phyloP scores from a whole-genome alignment of 2,329 filamentous ascomycete species.

The Hypocreales sp. region DNA sequence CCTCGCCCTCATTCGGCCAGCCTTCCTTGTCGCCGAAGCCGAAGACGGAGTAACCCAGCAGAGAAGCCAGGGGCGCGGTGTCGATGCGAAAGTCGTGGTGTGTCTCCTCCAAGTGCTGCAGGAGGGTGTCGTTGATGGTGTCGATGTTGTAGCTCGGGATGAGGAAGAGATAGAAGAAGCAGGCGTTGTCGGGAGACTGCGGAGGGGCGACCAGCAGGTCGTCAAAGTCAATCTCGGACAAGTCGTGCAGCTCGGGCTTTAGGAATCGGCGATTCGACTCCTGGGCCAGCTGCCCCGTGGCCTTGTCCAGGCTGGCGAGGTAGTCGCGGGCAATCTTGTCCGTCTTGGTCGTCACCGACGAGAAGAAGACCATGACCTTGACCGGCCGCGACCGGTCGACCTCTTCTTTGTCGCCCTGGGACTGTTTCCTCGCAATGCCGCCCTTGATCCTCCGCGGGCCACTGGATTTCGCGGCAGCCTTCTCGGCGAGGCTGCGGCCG shows the following conservation, averaged over 20 bases:
- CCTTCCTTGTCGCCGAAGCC: constrained; percentile 83
- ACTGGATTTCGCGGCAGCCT: constrained; percentile 13
- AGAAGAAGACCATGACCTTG: constrained; percentile 74
- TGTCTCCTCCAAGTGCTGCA: constrained; percentile 78
- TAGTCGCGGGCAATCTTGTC: constrained; percentile 56
- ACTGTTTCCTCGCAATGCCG: constrained; percentile 17
- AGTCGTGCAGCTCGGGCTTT: constrained; percentile 53
- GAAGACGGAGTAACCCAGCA: constrained; percentile 86
- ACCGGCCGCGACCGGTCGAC: constrained; percentile 29
- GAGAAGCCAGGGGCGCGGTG: constrained; percentile 58
- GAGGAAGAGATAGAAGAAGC: constrained; percentile 70
- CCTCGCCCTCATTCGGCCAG: constrained; percentile 82
- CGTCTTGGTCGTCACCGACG: constrained; percentile 73
- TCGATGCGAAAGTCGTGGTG: constrained; percentile 96
- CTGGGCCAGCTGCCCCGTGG: constrained; percentile 33
- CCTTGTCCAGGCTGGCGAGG: constrained; percentile 32
- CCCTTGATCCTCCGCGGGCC: constrained; percentile 36
- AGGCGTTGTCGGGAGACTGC: constrained; percentile 36
- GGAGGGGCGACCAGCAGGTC: constrained; percentile 78
- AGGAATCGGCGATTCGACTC: constrained; percentile 24
- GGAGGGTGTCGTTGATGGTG: constrained; percentile 73
- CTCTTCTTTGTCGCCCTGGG: constrained; percentile 9
- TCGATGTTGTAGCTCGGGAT: constrained; percentile 93
- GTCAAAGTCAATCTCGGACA: constrained; percentile 81
- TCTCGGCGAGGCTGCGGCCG: constrained; percentile 5